These are phyloP conservation scores for Tardiomyces depauwii DNA, from an alignment of 1,139 yeast species.

Conservation along the genomic window DNA sequence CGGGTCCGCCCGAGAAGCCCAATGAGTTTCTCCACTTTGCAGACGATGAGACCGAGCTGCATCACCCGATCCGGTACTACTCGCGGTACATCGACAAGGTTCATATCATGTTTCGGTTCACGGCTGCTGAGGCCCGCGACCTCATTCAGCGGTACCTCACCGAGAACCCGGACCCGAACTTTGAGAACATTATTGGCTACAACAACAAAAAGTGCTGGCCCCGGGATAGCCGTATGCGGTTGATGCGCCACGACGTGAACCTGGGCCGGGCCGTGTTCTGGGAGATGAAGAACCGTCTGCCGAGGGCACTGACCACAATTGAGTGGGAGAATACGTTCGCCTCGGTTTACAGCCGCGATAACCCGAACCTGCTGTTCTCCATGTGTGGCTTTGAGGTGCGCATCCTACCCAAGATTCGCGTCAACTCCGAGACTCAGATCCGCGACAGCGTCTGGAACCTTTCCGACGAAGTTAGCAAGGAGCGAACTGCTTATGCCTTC, in stretches of 20 bases:
- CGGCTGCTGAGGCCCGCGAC: conserved; percentile 61
- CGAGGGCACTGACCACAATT: conserved; percentile 58
- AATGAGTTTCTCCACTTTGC: conserved; percentile 69
- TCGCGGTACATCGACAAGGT: conserved; percentile 76
- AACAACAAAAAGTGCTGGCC: conserved; percentile 95
- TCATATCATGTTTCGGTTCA: conserved; percentile 68
- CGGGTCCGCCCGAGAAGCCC: conserved; percentile 61
- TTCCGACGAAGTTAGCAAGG: conserved; percentile 58
- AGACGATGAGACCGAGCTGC: conserved; percentile 43
- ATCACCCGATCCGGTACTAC: conserved; percentile 70
- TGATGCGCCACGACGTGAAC: conserved; percentile 85
- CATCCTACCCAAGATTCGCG: conserved; percentile 63
- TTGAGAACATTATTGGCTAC: conserved; percentile 78
- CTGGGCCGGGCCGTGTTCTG: conserved; percentile 87
- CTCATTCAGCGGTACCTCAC: conserved; percentile 63
- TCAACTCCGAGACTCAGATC: conserved; percentile 28
- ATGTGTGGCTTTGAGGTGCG: conserved; percentile 96
- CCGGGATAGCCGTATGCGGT: conserved; percentile 77
- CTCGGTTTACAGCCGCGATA: conserved; percentile 82
- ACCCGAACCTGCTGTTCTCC: conserved; percentile 75
- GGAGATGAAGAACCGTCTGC: conserved; percentile 77
- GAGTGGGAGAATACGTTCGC: conserved; percentile 78
- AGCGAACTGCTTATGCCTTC: conserved; percentile 82
- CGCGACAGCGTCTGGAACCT: conserved; percentile 92
- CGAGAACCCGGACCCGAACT: conserved; percentile 88